Conservation (phyloP, 1,284 basidiomycete species). For the Ustanciosporium gigantosporum region DNA sequence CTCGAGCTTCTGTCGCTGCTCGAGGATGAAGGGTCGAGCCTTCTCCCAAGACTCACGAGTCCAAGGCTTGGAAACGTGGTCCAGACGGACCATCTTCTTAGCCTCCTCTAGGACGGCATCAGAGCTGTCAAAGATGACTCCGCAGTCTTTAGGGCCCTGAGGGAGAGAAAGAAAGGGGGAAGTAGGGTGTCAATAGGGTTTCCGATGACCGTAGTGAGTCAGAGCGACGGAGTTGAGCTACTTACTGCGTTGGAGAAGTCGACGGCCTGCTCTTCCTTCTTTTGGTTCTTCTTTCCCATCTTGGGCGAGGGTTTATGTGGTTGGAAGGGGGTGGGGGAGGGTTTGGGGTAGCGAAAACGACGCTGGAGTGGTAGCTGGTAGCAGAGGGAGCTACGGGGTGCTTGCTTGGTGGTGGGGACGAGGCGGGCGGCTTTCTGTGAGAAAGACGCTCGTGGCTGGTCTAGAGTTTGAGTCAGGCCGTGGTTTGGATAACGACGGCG, state of each 20-base stretch:
- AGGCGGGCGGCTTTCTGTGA: slow-evolving; percentile 25
- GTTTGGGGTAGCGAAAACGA: slow-evolving; percentile 10
- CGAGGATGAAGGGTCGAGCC: slow-evolving; percentile 54
- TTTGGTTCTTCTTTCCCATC: slow-evolving; percentile 50
- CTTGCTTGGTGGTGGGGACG: slow-evolving; percentile 26
- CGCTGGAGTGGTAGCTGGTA: slow-evolving; percentile 16
- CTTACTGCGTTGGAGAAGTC: slow-evolving; percentile 35
- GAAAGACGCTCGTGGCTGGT: slow-evolving; percentile 25
- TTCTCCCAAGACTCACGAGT: slow-evolving; percentile 57
- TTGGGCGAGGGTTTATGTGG: slow-evolving; percentile 13
- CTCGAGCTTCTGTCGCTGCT: slow-evolving; percentile 58
- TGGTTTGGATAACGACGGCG: slow-evolving; percentile 10
- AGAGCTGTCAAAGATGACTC: slow-evolving; percentile 50
- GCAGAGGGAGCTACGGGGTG: slow-evolving; percentile 11
- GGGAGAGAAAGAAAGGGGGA: background rate
- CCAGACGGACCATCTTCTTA: slow-evolving; percentile 43
- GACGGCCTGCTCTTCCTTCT: slow-evolving; percentile 41
- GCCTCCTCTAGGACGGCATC: slow-evolving; percentile 46
- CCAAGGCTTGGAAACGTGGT: slow-evolving; percentile 55
- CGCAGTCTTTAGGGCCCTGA: slow-evolving; percentile 49
- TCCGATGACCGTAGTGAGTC: background rate
- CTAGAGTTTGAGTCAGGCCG: slow-evolving; percentile 1
- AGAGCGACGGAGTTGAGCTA: slow-evolving; percentile 1
- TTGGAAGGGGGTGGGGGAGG: slow-evolving; percentile 1
- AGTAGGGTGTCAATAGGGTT: background rate